These are phyloP conservation scores for Dichotomopilus funicola DNA, from an alignment of 2,329 filamentous ascomycete species.

Conservation along the genomic window DNA sequence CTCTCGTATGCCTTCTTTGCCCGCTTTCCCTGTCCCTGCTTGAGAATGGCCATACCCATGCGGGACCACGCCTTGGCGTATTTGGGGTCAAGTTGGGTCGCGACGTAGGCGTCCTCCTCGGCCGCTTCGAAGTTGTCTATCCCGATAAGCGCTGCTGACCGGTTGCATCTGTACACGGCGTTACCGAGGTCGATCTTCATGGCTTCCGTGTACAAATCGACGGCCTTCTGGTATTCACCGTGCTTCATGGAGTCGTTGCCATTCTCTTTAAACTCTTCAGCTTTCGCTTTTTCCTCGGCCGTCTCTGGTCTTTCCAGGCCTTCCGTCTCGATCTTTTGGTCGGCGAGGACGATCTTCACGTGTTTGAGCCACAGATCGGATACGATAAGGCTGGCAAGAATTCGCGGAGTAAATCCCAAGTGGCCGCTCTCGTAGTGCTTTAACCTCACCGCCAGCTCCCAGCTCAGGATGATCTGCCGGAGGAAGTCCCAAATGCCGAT, in stretches of 20 bases:
- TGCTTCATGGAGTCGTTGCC: neutral
- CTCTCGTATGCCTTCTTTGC: neutral
- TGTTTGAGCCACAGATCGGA: neutral
- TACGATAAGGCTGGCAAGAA: neutral
- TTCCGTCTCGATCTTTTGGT: neutral
- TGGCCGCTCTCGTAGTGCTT: neutral
- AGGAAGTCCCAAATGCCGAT: constrained; percentile 1
- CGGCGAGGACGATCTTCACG: neutral
- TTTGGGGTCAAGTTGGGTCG: neutral
- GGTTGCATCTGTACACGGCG: neutral
- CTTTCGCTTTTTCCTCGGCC: neutral
- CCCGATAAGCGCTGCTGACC: neutral
- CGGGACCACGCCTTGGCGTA: neutral
- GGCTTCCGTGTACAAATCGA: neutral
- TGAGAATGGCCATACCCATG: neutral
- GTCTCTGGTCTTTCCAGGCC: neutral
- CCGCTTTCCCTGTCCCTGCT: neutral
- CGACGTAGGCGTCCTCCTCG: neutral
- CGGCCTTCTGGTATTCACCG: neutral
- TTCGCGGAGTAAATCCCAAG: neutral
- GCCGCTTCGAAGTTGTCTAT: neutral
- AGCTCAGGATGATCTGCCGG: neutral
- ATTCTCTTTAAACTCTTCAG: neutral
- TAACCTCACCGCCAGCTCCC: neutral
- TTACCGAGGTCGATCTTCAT: neutral